phyloP scores from a whole-genome alignment of 371 early-diverging fungal species.

The Gilbertella persicaria region DNA sequence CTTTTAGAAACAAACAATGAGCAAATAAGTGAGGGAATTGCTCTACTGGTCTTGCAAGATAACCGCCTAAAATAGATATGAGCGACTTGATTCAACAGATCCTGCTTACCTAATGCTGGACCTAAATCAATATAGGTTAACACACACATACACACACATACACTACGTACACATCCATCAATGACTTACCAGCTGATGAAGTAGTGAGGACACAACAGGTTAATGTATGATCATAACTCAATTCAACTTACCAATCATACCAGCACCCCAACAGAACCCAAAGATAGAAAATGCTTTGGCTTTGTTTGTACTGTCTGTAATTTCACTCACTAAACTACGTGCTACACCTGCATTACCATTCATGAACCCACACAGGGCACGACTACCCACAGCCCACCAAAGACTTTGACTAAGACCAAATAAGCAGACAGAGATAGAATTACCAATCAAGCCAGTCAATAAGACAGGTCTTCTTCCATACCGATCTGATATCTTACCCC shows the following conservation, averaged over 20 bases:
- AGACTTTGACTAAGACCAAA: conserved; percentile 76
- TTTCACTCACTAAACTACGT: conserved; percentile 84
- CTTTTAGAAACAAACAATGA: conserved; percentile 56
- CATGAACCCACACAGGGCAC: conserved; percentile 72
- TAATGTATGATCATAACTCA: no score
- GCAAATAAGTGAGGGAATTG: conserved; percentile 76
- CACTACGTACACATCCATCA: no score
- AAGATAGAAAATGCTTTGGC: conserved; percentile 69
- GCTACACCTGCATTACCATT: conserved; percentile 85
- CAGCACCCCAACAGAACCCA: conserved; percentile 71
- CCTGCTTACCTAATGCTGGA: conserved; percentile 29
- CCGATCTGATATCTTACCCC: conserved; percentile 57
- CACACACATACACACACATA: no score
- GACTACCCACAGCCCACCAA: conserved; percentile 63
- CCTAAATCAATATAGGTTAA: no score
- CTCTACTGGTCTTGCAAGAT: conserved; percentile 74
- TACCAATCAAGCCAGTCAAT: conserved; percentile 74
- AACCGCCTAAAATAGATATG: conserved; percentile 75
- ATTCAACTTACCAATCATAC: conserved; percentile 53
- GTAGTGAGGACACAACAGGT: no score
- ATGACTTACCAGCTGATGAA: conserved; percentile 24
- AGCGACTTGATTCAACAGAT: no score
- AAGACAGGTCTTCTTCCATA: conserved; percentile 82
- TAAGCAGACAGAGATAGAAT: conserved; percentile 57
- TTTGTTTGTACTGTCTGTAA: conserved; percentile 82